Base-by-base conservation (phyloP, 371 early-diverging fungal genomes). In the Mortierella sp. region DNA sequence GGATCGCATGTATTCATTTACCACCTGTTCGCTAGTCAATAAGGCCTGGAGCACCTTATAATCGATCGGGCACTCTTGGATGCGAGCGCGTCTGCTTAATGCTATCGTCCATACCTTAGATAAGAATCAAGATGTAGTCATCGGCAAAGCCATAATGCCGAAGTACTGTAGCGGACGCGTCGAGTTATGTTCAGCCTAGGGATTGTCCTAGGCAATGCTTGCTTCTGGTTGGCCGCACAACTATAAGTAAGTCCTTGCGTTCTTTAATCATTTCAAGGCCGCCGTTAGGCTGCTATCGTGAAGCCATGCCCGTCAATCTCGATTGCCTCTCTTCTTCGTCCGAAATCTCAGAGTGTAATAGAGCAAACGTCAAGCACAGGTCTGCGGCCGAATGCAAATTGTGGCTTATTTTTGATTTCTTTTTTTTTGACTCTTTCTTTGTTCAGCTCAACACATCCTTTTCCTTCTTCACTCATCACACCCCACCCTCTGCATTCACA, bases 181-280 rank as follows among this genome's bases (percentile, higher is more conserved):
- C 63, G 63, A 34, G 63, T 34, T 34, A 19, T 60, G 60, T 31
- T 63, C 26, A 63, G 34, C 63, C 63, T 63, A 63, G 63, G 63
- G 63, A 63, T 31, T 63, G 14, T 34, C 63, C 63, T 63, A 63
- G 63, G 38, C 63, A 8, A 31, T 16, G 34, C 63, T 16, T 34
- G 38, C 16, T 63, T 19, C 31, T 26, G 13, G 58, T 63, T 19
- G 19, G 1, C 14, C 31, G 16, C 11, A 28, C 26, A 31, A 2
- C 31, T 34, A 19, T 34, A 63, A 6, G 4, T 34, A 1, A 16
- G 50, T 14, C 3, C 38, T 34, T 31, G 31, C 63, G 9, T 5
- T 19, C 16, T 19, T 19, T 34, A 16, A 16, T 5, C 63, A 16
- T 63, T 63, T 34, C 31, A 14, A 31, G 34, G 31, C 38, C 5